Conservation (phyloP, 148 eudicot species). For the Arbutus unedo region DNA sequence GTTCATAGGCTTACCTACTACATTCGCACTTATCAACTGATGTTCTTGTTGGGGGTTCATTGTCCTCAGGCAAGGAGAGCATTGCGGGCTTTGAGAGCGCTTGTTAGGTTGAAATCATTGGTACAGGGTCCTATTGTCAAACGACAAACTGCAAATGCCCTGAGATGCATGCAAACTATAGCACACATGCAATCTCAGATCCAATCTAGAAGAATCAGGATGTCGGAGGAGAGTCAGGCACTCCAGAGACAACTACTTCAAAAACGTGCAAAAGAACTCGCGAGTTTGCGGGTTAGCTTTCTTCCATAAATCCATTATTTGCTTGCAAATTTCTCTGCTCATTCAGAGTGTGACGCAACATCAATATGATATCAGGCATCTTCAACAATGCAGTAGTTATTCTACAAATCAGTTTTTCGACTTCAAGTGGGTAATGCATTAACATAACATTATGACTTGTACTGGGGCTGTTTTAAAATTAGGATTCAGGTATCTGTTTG, state of each 20-base stretch:
- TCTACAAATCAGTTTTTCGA: not conserved
- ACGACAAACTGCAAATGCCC: constrained; percentile 68
- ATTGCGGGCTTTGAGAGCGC: constrained; percentile 68
- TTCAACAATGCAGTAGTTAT: not conserved
- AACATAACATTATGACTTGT: not conserved
- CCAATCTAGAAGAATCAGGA: constrained; percentile 62
- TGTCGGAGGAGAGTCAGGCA: constrained; percentile 78
- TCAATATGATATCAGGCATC: not conserved
- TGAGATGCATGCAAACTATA: constrained; percentile 74
- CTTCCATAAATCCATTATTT: not conserved
- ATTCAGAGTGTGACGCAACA: not conserved
- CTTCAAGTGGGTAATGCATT: not conserved
- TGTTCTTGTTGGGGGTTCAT: not conserved
- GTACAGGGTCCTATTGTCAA: constrained; percentile 60
- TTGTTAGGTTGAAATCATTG: constrained; percentile 60
- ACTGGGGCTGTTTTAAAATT: not conserved
- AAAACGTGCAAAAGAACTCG: constrained; percentile 70
- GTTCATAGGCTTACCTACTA: no score
- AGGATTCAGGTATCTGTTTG: not conserved
- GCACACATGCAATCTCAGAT: constrained; percentile 77
- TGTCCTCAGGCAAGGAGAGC: constrained; percentile 71
- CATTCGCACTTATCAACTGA: not conserved
- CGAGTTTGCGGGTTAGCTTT: constrained; percentile 49
- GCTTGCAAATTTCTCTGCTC: not conserved
- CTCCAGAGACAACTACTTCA: constrained; percentile 71